These are phyloP conservation scores for Pilaira anomala DNA, from an alignment of 192 early-diverging fungal genomes.

Conservation along the genomic window DNA sequence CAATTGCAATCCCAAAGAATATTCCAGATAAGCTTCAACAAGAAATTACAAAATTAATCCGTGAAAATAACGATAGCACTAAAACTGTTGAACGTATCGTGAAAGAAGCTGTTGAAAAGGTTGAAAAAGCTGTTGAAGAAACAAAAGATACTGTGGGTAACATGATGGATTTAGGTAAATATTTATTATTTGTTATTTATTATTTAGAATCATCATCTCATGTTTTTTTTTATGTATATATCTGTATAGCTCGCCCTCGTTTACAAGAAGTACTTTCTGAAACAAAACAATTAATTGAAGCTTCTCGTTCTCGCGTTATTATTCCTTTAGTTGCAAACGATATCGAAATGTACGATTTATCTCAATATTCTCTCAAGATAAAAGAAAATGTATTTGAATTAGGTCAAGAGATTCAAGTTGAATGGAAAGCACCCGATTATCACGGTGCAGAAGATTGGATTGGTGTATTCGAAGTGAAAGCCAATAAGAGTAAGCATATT, in stretches of 20 bases:
- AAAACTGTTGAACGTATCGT: constrained; percentile 44
- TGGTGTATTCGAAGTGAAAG: constrained; percentile 79
- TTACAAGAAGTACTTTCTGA: constrained; percentile 48
- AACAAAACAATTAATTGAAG: constrained; percentile 43
- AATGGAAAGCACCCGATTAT: constrained; percentile 73
- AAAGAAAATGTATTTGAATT: constrained; percentile 50
- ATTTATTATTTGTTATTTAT: neutral
- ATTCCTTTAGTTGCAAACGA: constrained; percentile 38
- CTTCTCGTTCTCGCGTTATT: constrained; percentile 30
- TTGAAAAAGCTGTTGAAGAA: constrained; percentile 65
- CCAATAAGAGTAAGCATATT: constrained; percentile 71
- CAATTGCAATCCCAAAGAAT: constrained; percentile 57
- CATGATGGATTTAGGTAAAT: constrained; percentile 43
- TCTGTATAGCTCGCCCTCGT: constrained; percentile 38
- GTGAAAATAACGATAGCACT: constrained; percentile 46
- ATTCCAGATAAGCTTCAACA: constrained; percentile 48
- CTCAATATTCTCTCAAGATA: constrained; percentile 41
- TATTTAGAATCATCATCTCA: no score
- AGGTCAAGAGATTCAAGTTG: constrained; percentile 71
- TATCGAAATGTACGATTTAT: constrained; percentile 41
- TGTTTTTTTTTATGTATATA: no score
- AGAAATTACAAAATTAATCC: constrained; percentile 46
- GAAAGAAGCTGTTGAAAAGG: constrained; percentile 48
- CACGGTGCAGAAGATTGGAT: constrained; percentile 87
- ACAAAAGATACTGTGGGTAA: constrained; percentile 46